These are phyloP conservation scores for Scytalidium lignicola DNA, from an alignment of 2,329 filamentous ascomycete genomes.

Conservation along the genomic window DNA sequence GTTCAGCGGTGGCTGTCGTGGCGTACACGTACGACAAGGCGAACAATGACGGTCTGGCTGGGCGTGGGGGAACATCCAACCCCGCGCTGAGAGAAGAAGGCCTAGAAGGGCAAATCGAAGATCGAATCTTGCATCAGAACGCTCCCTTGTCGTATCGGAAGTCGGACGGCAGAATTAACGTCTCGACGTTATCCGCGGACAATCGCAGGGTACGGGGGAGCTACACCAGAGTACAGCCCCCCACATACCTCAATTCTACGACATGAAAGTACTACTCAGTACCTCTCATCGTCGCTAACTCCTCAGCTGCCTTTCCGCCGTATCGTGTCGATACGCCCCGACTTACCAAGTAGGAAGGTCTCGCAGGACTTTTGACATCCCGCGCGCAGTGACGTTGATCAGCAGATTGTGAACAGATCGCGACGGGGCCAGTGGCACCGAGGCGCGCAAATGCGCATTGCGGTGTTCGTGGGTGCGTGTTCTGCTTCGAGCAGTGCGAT, in stretches of 20 bases:
- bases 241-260: not conserved
- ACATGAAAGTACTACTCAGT: no score
- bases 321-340: not conserved
- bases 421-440: not conserved
- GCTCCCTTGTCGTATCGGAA: not conserved
- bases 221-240: no score
- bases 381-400: not conserved
- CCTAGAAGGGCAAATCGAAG: not conserved
- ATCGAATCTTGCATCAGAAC: not conserved
- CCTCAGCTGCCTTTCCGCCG: not conserved
- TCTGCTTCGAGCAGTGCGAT: no score
- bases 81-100: not conserved
- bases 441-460: no score
- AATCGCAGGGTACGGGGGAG: slow-evolving; percentile 4
- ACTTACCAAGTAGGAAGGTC: not conserved
- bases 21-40: no score
- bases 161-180: no score
- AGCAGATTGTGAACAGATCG: not conserved
- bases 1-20: no score
- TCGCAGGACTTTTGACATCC: not conserved
- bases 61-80: not conserved
- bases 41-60: no score
- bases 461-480: no score
- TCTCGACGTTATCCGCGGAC: not conserved
- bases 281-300: not conserved